A percentile compares a stretch with the other conserved stretches of the same genome.
These are phyloP conservation scores for Leersia perrieri DNA, from an alignment of 176 grass and related monocot species.

Conservation along the genomic window DNA sequence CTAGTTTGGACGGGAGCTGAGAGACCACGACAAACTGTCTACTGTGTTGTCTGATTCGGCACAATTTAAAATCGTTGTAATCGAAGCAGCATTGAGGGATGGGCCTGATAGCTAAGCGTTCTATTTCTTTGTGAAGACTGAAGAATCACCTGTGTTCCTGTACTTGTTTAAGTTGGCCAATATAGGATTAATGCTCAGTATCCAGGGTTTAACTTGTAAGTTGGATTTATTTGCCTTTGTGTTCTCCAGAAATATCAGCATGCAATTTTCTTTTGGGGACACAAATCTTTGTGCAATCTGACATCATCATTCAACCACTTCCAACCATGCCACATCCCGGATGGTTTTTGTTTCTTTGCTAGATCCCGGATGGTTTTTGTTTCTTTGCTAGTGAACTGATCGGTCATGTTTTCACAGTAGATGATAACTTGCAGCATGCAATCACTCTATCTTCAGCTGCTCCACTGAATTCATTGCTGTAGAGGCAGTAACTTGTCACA, in stretches of 20 bases:
- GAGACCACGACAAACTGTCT: not conserved
- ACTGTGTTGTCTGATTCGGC: not conserved
- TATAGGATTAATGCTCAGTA: not conserved
- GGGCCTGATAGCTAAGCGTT: not conserved
- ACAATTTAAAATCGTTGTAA: not conserved
- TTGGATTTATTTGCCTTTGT: not conserved
- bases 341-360: not conserved
- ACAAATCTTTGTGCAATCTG: not conserved
- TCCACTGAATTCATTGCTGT: slow-evolving; percentile 12
- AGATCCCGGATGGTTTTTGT: not conserved
- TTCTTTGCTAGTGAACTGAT: not conserved
- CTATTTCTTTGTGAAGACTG: not conserved
- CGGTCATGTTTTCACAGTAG: not conserved
- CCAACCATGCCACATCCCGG: slow-evolving; percentile 5
- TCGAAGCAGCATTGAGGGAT: not conserved
- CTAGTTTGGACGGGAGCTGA: not conserved
- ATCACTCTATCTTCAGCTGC: not conserved
- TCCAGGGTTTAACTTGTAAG: not conserved
- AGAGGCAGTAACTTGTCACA: not conserved
- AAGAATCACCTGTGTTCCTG: not conserved
- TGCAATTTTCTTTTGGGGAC: not conserved
- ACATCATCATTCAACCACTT: not conserved
- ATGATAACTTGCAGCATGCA: not conserved
- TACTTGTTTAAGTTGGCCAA: not conserved
- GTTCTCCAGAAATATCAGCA: not conserved